Evolutionary conservation across 2,329 filamentous ascomycete species (phyloP).

Genomic region (Fusarium heterosporum): DNA sequence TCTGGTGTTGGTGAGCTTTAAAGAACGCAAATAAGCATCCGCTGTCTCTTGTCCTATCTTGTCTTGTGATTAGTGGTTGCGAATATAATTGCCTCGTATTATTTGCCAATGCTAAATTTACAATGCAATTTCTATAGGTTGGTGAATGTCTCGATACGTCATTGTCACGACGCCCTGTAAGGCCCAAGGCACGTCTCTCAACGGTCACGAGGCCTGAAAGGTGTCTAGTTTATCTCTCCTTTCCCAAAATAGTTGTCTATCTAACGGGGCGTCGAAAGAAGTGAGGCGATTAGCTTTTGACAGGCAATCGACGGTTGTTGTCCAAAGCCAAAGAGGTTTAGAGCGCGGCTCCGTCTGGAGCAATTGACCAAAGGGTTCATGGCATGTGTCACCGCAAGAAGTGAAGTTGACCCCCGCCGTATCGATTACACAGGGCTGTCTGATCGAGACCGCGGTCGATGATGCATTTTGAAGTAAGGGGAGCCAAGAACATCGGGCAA

Average conservation of each 20-base stretch:
- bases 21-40: no score
- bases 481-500: slow-evolving; percentile 15
- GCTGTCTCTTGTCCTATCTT: no score
- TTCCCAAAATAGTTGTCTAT: slow-evolving; percentile 2
- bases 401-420: background rate
- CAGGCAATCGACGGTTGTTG: slow-evolving; percentile 17
- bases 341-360: slow-evolving; percentile 24
- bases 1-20: no score
- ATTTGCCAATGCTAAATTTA: background rate
- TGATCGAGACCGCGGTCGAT: slow-evolving; percentile 9
- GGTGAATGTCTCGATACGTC: background rate
- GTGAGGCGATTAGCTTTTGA: slow-evolving; percentile 21
- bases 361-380: background rate
- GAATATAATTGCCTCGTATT: background rate
- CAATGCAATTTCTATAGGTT: background rate
- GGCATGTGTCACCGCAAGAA: slow-evolving; percentile 4
- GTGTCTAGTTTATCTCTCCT: background rate
- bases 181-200: background rate
- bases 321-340: slow-evolving; percentile 37
- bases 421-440: slow-evolving; percentile 11
- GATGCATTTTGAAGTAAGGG: background rate
- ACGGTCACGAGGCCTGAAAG: slow-evolving; percentile 1
- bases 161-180: background rate
- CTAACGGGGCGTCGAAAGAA: slow-evolving; percentile 25
- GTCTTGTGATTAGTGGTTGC: no score